These are phyloP conservation scores for Boletus fagicola DNA, from an alignment of 768 basidiomycete genomes.

Conservation along the genomic window DNA sequence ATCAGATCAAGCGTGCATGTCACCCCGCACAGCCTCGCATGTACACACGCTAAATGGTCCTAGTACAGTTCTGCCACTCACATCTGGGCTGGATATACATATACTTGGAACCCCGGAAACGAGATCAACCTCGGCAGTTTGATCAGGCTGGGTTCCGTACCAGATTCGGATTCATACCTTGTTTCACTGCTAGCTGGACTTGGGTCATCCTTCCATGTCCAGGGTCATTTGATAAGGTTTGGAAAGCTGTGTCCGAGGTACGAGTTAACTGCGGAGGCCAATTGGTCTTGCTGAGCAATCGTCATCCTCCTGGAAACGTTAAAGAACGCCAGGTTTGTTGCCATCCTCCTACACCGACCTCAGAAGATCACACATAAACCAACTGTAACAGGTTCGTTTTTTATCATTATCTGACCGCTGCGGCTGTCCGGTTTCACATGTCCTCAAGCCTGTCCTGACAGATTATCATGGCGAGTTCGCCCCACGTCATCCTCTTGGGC, in stretches of 20 bases:
- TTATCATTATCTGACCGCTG: not conserved
- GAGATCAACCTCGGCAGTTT: not conserved
- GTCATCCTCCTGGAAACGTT: not conserved
- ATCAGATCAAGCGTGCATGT: not conserved
- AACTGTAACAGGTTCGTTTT: not conserved
- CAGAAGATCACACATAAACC: not conserved
- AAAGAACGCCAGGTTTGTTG: not conserved
- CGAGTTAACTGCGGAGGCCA: conserved; percentile 1
- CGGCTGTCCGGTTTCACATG: not conserved
- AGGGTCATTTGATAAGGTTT: not conserved
- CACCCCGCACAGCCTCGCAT: not conserved
- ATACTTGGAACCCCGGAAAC: not conserved
- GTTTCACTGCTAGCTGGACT: not conserved
- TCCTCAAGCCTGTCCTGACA: not conserved
- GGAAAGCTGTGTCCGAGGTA: not conserved
- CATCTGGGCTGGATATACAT: too few species aligned
- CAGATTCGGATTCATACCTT: not conserved
- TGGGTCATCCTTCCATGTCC: not conserved
- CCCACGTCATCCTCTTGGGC: conserved; percentile 29
- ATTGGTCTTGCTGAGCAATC: not conserved
- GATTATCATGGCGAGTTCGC: conserved; percentile 17
- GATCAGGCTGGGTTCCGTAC: not conserved
- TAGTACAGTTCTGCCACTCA: too few species aligned
- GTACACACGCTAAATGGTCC: not conserved
- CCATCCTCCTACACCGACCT: not conserved